Evolutionary conservation across 768 basidiomycete species (phyloP).

Genomic region (Hygrophorus russula): DNA sequence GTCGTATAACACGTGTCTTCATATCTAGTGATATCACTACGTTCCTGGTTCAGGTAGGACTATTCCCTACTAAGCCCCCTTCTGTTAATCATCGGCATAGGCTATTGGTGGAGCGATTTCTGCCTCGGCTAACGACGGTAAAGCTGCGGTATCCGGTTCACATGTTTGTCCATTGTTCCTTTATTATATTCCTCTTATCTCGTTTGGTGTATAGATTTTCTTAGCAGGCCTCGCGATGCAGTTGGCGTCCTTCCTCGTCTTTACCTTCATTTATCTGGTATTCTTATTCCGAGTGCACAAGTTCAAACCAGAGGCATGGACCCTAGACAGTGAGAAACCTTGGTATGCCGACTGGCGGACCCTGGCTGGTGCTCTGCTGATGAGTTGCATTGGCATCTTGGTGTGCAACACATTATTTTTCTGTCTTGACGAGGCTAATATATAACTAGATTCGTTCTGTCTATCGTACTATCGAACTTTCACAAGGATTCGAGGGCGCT

Average conservation of each 20-base stretch:
- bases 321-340: slow-evolving; percentile 19
- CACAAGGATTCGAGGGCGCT: slow-evolving; percentile 49
- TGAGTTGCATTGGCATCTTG: slow-evolving; percentile 55
- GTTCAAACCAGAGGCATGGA: slow-evolving; percentile 29
- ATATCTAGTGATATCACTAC: slow-evolving; percentile 53
- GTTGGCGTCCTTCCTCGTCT: slow-evolving; percentile 38
- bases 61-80: background rate
- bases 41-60: slow-evolving; percentile 49
- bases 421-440: background rate
- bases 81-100: slow-evolving; percentile 13
- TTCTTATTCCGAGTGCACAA: slow-evolving; percentile 40
- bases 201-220: slow-evolving; percentile 28
- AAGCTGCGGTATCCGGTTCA: slow-evolving; percentile 11
- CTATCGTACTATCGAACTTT: slow-evolving; percentile 48
- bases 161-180: too few relatives aligned
- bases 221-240: slow-evolving; percentile 47
- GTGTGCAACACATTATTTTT: slow-evolving; percentile 22
- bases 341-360: slow-evolving; percentile 53
- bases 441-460: slow-evolving; percentile 44
- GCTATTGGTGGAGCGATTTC: slow-evolving; percentile 39
- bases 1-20: slow-evolving; percentile 44
- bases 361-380: slow-evolving; percentile 34
- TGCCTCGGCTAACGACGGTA: slow-evolving; percentile 23
- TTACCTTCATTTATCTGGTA: slow-evolving; percentile 32
- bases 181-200: slow-evolving; percentile 15